Evolutionary conservation across 2,329 filamentous ascomycete species (phyloP).

Genomic region (Venturia effusa): DNA sequence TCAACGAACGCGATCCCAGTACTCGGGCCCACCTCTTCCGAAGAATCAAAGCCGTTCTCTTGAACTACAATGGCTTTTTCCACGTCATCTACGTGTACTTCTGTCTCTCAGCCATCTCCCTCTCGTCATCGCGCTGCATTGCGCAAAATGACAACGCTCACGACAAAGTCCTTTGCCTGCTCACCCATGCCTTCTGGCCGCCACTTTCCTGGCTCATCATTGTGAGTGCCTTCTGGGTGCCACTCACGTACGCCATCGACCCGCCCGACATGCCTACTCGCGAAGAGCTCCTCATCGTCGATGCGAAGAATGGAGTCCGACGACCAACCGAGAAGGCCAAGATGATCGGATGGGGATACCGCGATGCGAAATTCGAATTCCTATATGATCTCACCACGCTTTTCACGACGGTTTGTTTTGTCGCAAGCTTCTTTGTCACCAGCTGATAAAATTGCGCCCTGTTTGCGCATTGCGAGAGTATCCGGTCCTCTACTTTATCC

Average conservation of each 20-base stretch:
- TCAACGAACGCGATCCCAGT: slow-evolving; percentile 14
- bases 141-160: not conserved
- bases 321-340: slow-evolving; percentile 26
- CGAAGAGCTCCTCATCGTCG: slow-evolving; percentile 44
- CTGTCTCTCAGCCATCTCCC: slow-evolving; percentile 10
- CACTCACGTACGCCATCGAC: slow-evolving; percentile 49
- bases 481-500: not conserved
- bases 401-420: slow-evolving; percentile 11
- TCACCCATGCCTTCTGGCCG: slow-evolving; percentile 14
- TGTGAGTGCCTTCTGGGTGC: slow-evolving; percentile 19
- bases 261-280: slow-evolving; percentile 48
- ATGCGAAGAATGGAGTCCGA: slow-evolving; percentile 44
- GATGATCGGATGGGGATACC: slow-evolving; percentile 8
- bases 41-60: slow-evolving; percentile 12
- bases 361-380: slow-evolving; percentile 7
- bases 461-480: too few species aligned
- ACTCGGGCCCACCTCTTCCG: slow-evolving; percentile 11
- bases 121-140: slow-evolving; percentile 8
- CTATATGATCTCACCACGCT: slow-evolving; percentile 10
- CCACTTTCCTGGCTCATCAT: slow-evolving; percentile 14
- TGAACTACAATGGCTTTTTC: slow-evolving; percentile 13
- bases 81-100: slow-evolving; percentile 13
- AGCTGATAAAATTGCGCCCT: too few species aligned
- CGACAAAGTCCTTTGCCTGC: slow-evolving; percentile 12
- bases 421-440: slow-evolving; percentile 8